Base-by-base conservation (phyloP, 208 protist genomes). In the Trypanosoma melophagium region DNA sequence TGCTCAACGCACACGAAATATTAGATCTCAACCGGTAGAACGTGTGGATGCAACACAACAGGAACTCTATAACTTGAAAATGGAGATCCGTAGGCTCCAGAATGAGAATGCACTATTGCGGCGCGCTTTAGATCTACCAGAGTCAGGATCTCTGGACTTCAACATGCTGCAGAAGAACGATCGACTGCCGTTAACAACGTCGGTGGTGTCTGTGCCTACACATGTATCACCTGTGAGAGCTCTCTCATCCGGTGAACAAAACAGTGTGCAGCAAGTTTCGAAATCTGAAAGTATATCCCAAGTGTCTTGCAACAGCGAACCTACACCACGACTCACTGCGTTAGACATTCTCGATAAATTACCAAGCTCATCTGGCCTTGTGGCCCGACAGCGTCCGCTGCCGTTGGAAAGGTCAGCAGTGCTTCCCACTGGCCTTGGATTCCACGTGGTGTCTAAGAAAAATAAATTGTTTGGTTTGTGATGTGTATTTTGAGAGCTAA, bases 1-100 rank as follows among this genome's bases (percentile, higher is more conserved):
- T 69, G 90, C 87, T 0, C 78, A 92, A 64, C 90, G 90, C 22
- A 74, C 79, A 17, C 79, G 79, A 40, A 77, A 79, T 59, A 96
- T 96, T 53, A 69, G 65, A 13, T 76, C 74, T 16, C 49, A 63
- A 13, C 78, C 86, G 2, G 75, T 78, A 24, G 70, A 79, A 21
- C 85, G 87, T 44, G 80, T 96, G 68, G 77, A 95, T 74, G 70
- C 77, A 16, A 71, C 76, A 12, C 79, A 86, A 59, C 66, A 87
- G 63, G 71, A 83, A 55, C 60, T 90, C 21, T 81, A 82, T 57
- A 64, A 81, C 10, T 50, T 94, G 62, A 75, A 79, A 57, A 63
- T 47, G 41, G 60, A 59, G 31, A 63, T 92, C 16, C 57, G 64
- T 17, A 58, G 45, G 38, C 61, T 93, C 10, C 71, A 66, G 45